Percentiles rank a stretch among this genome's conserved stretches.
phyloP scores from a whole-genome alignment of 2,329 filamentous ascomycete genomes.

The Xylariaceae sp. region DNA sequence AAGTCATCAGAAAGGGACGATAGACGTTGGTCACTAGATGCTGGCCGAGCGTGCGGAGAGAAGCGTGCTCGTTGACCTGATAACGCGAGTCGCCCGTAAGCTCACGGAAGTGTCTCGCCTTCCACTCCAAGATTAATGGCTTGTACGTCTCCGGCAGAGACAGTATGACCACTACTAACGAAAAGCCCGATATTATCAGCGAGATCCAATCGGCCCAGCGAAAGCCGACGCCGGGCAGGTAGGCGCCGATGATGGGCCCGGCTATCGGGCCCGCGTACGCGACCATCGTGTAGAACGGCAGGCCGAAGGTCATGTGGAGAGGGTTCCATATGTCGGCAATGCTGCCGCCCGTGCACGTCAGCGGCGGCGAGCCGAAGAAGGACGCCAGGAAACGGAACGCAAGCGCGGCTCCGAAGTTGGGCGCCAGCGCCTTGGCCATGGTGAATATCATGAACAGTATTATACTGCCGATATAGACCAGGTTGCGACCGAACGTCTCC shows the following conservation, averaged over 20 bases:
- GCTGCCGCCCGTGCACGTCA: conserved; percentile 46
- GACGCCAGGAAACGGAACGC: conserved; percentile 53
- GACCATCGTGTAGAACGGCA: conserved; percentile 33
- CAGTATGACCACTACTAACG: conserved; percentile 23
- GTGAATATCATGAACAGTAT: conserved; percentile 48
- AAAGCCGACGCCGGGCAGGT: conserved; percentile 17
- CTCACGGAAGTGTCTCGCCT: conserved; percentile 31
- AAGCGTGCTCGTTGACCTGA: conserved; percentile 23
- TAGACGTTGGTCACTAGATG: conserved; percentile 27
- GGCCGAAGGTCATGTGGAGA: conserved; percentile 26
- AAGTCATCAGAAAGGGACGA: conserved; percentile 38
- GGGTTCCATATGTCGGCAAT: conserved; percentile 44
- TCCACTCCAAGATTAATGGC: conserved; percentile 34
- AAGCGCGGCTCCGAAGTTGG: conserved; percentile 46
- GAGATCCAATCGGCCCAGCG: conserved; percentile 45
- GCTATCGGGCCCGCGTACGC: conserved; percentile 30
- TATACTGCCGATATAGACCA: conserved; percentile 44
- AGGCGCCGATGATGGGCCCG: conserved; percentile 37
- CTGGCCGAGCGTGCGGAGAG: conserved; percentile 25
- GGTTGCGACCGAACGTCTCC: conserved; percentile 43
- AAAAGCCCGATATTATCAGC: conserved; percentile 30
- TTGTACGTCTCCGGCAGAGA: conserved; percentile 38
- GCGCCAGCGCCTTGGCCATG: conserved; percentile 47
- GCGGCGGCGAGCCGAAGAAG: conserved; percentile 48
- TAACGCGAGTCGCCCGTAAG: conserved; percentile 32